Evolutionary conservation across 345 rosid species (phyloP), one percentile per base, ranked within the genome.

Genomic region (Stellera chamaejasme): DNA sequence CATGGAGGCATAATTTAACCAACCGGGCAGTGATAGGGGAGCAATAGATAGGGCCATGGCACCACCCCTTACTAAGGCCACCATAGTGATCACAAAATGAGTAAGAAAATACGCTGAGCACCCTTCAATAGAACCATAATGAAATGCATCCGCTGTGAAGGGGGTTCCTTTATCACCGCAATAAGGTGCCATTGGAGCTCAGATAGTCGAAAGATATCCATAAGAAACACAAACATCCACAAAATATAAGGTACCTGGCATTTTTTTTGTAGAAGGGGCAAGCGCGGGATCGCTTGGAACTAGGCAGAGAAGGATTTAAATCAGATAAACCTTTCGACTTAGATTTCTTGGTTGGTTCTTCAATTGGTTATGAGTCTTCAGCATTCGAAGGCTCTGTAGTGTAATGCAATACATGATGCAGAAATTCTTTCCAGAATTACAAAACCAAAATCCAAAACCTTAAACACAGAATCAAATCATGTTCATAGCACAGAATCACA

Each of bases 181-280:
- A 19, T 54, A 60, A 45, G 13, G 19, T 8, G 27, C 2, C 43
- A 14, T 5, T 9, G 12, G 27, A 25, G 12, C 48, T 1, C 6
- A 16, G 28, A 11, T 6, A 25, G 6, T 39, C 0, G 5, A 16
- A 45, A 11, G 9, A 25, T 9, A 23, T 43, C n/a, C 12, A 15
- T 25, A n/a, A 53, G 36, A 62, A 53, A 47, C 14, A 23, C 23
- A 27, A 26, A 49, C 32, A 23, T 51, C 47, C 23, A 15, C 41
- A 19, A 53, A 26, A 43, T 28, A 26, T 32, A 52, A 27, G 42
- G 54, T 0, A 84, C 96, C 87, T 71, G 90, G 87, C 45, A 88
- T 84, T 69, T 72, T 80, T n/a, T 67, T 88, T 88, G 43, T 82
- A 88, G 52, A 84, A 88, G 48, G 96, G 96, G 62, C 96, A 88